These are phyloP conservation scores for Globisporangium perplexum DNA, from an alignment of 352 stramenopile species.

Conservation along the genomic window DNA sequence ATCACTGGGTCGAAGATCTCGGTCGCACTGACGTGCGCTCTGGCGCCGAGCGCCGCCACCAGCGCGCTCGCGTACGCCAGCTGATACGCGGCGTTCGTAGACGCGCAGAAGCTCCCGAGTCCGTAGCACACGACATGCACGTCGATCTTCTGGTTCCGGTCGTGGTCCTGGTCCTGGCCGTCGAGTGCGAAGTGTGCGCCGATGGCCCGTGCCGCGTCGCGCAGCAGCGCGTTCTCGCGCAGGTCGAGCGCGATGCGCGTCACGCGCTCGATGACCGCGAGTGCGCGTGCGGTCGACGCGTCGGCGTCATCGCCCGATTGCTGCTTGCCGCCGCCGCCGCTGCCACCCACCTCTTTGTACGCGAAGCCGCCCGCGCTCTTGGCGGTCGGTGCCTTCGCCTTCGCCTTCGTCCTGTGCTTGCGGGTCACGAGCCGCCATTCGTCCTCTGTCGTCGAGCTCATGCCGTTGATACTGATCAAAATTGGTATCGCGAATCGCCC, in stretches of 20 bases:
- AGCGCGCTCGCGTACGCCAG: conserved; percentile 57
- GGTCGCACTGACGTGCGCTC: not conserved
- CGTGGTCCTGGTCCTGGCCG: conserved; percentile 1
- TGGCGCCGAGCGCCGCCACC: conserved; percentile 15
- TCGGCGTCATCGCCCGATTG: not conserved
- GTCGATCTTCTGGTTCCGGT: conserved; percentile 2
- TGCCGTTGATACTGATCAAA: too few species aligned
- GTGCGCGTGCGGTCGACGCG: conserved; percentile 2
- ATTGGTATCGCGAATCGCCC: not conserved
- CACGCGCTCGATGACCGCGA: conserved; percentile 34
- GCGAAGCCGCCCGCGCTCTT: conserved; percentile 4
- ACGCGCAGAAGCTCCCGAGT: conserved; percentile 70
- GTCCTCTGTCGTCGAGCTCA: not conserved
- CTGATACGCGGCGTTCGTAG: conserved; percentile 70
- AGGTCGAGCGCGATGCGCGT: conserved; percentile 26
- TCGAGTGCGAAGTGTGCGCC: conserved; percentile 19
- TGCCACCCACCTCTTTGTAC: conserved; percentile 2
- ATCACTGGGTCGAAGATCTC: conserved; percentile 81
- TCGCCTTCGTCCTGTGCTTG: conserved; percentile 6
- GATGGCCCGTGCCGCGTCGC: conserved; percentile 19
- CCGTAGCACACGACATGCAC: conserved; percentile 58
- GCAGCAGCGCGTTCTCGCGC: conserved; percentile 22
- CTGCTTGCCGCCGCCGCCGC: not conserved
- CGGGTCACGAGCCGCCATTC: conserved; percentile 12
- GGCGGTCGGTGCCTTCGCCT: not conserved